A percentile compares a stretch with the other conserved stretches of the same genome.
Evolutionary conservation across 1,284 basidiomycete genomes (phyloP).

Genomic region (Ustilago loliicola): DNA sequence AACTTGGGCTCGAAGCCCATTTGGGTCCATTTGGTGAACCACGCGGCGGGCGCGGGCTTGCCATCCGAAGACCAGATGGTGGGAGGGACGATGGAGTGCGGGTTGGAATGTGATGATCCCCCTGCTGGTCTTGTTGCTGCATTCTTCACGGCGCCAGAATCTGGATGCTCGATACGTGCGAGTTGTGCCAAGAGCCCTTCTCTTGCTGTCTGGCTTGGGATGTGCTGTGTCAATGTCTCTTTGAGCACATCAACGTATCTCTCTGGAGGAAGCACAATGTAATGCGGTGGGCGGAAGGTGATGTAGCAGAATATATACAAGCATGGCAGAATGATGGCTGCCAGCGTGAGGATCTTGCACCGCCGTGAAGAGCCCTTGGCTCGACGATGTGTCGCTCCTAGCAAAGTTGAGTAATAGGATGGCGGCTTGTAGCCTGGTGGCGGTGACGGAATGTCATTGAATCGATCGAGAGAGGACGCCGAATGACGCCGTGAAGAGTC

Average conservation of each 20-base stretch:
- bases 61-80: conserved; percentile 53
- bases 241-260: conserved; percentile 36
- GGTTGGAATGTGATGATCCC: conserved; percentile 2
- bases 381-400: conserved; percentile 30
- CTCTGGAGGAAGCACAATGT: conserved; percentile 48
- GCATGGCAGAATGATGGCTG: conserved; percentile 24
- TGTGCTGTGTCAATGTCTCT: conserved; percentile 35
- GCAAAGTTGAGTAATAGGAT: conserved; percentile 35
- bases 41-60: conserved; percentile 39
- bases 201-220: conserved; percentile 34
- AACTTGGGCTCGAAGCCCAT: conserved; percentile 55
- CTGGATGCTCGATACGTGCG: conserved; percentile 27
- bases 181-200: conserved; percentile 37
- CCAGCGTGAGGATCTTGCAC: conserved; percentile 32
- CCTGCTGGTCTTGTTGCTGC: not conserved
- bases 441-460: conserved; percentile 18
- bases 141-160: conserved; percentile 4
- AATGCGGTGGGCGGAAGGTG: conserved; percentile 48
- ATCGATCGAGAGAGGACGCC: conserved; percentile 19
- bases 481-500: conserved; percentile 19
- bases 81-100: conserved; percentile 29
- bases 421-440: conserved; percentile 47
- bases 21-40: conserved; percentile 44
- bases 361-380: conserved; percentile 34
- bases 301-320: conserved; percentile 43